Evolutionary conservation across 1,139 yeast species (phyloP), one percentile per base, ranked within the genome.

Genomic region (Maudiozyma humilis): DNA sequence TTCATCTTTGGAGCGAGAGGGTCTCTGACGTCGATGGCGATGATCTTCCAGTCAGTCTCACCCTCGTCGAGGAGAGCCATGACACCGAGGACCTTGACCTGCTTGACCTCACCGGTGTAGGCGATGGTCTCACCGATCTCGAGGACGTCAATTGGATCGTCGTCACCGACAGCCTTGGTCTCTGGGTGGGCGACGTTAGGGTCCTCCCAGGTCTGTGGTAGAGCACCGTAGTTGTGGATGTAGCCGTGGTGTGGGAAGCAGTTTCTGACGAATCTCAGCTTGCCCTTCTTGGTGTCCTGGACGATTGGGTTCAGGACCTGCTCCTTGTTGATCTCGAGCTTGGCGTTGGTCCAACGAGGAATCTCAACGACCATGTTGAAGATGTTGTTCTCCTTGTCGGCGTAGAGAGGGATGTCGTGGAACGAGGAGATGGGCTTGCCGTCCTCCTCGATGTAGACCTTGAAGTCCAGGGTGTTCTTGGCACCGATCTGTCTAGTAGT

Each of bases 191-290:
- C 64, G 50, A 59, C 65, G 54, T 77, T 78, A 47, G 93, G 93
- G 59, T 87, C 94, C 67, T 87, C 96, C 95, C 95, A 87, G 29
- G 96, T 87, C 67, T 86, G 95, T 44, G 96, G 95, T 71, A 87
- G 78, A 27, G 95, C 95, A 58, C 96, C 96, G 62, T 87, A 87
- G 71, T 86, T 87, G 70, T 84, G 95, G 53, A 89, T 77, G 69
- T 86, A 86, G 48, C 96, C 96, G 59, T 84, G 87, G 67, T 78
- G 83, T 34, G 96, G 96, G 76, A 85, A 87, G 58, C 87, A 75
- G 70, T 87, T 87, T 67, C 86, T 75, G 36, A 87, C 94, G 55
- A 79, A 87, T 65, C 96, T 75, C 49, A 84, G 79, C 62, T 81
- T 73, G 45, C 89, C 94, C 66, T 85, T 83, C 71, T 86, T 87